These are phyloP conservation scores for Claviceps pusilla DNA, from an alignment of 2,329 filamentous ascomycete genomes.

Conservation along the genomic window DNA sequence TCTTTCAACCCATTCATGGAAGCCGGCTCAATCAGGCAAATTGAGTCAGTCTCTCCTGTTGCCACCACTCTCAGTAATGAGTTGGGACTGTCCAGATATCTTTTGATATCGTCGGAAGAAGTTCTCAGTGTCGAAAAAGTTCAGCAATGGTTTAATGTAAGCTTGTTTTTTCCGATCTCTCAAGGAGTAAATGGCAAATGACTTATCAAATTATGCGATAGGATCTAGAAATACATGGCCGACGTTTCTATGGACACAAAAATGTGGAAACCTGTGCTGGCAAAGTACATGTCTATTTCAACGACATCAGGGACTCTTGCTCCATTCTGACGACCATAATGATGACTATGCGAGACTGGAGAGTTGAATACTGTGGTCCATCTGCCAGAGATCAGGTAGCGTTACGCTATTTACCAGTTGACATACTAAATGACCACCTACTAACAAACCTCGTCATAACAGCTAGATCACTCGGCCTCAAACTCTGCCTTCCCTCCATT, in stretches of 20 bases:
- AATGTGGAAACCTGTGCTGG: constrained; percentile 22
- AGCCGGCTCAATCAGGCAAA: constrained; percentile 7
- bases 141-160: constrained; percentile 30
- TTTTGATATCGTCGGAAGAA: constrained; percentile 24
- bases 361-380: constrained; percentile 13
- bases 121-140: constrained; percentile 23
- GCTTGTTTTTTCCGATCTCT: constrained; percentile 7
- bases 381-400: constrained; percentile 1
- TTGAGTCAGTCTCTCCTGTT: constrained; percentile 13
- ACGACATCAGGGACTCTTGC: constrained; percentile 45
- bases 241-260: constrained; percentile 22
- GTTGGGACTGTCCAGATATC: constrained; percentile 28
- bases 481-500: constrained; percentile 2
- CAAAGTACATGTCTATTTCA: constrained; percentile 39
- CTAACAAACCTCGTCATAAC: neutral
- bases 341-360: constrained; percentile 30
- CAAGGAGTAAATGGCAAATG: neutral
- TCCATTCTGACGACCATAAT: constrained; percentile 32
- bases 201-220: constrained; percentile 9
- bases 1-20: constrained; percentile 37
- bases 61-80: constrained; percentile 29
- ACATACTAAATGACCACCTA: neutral
- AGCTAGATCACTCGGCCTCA: neutral
- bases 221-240: constrained; percentile 23
- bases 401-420: neutral